Evolutionary conservation across 2,329 filamentous ascomycete genomes (phyloP), one percentile per base, ranked within the genome.

Genomic region (Sporothrix luriei): DNA sequence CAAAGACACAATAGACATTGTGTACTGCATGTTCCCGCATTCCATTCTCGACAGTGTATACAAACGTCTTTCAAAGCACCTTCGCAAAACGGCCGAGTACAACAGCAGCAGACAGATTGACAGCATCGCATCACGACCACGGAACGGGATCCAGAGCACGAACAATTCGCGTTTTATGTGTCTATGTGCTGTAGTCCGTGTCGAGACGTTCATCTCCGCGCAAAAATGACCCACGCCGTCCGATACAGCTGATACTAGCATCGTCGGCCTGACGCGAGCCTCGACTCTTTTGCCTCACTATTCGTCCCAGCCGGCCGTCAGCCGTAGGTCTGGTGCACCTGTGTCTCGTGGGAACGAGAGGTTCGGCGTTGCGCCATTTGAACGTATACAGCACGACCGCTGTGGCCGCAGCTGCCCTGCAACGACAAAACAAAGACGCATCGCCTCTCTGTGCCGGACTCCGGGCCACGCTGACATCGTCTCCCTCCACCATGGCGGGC

Each of bases 401-500:
- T 43, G 40, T 43, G 4, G 9, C 9, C 4, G 14, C 40, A 43
- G 9, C 40, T 16, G 14, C 40, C 3, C 40, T 48, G 13, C 16
- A 48, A 7, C 46, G 46, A 16, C 16, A 48, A 48, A 3, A 26
- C 33, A 19, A 19, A 43, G 38, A 46, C 57, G 57, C 57, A 21
- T 59, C 14, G 24, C n/a, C 9, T 40, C 16, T 49, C 54, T n/a
- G 3, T 24, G 46, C 2, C 19, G 29, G 4, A 66, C 10, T 10
- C 40, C 11, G 40, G 38, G 40, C 40, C 4, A 24, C 26, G 2
- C 26, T 16, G 26, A 38, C 57, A 62, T 24, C 16, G 4, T 24
- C 24, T 64, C 24, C 59, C 16, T 14, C 33, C 24, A n/a, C 24
- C 52, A 69, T 71, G 70, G 67, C 67, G 9, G 43, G 43, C 61